Conservation (phyloP, 345 rosid genomes). For the Orychophragmus violaceus region DNA sequence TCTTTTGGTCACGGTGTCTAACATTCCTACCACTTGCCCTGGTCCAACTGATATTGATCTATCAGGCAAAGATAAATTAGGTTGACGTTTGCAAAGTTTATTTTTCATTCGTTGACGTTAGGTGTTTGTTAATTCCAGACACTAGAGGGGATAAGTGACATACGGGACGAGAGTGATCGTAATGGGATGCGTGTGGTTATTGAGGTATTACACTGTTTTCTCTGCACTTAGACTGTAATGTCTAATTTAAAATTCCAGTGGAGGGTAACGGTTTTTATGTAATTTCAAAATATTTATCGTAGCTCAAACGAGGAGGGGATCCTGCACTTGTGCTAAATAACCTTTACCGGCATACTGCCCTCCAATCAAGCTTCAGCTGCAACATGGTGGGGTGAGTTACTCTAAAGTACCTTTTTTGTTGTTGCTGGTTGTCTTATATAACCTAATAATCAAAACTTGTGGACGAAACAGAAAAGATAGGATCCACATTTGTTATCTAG, state of each 20-base stretch:
- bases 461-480: background rate
- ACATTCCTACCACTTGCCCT: background rate
- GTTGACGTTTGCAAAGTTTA: background rate
- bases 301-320: conserved; percentile 91
- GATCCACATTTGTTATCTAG: background rate
- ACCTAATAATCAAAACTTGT: background rate
- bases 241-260: background rate
- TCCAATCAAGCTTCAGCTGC: conserved; percentile 94
- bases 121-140: conserved; percentile 38
- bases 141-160: conserved; percentile 89
- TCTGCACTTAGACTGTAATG: background rate
- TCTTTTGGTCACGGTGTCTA: background rate
- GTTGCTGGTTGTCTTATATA: background rate
- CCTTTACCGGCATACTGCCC: conserved; percentile 82
- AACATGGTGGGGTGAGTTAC: conserved; percentile 89
- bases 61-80: background rate
- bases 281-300: conserved; percentile 9
- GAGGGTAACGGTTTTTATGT: conserved; percentile 3
- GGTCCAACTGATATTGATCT: background rate
- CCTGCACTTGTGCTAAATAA: conserved; percentile 74
- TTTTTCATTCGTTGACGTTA: conserved; percentile 3
- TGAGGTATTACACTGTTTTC: conserved; percentile 50
- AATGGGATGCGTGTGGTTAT: conserved; percentile 90
- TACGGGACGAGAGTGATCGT: conserved; percentile 96
- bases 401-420: conserved; percentile 8